Base-by-base conservation (phyloP, 257 asterid species). In the Solanum gandarillasii region DNA sequence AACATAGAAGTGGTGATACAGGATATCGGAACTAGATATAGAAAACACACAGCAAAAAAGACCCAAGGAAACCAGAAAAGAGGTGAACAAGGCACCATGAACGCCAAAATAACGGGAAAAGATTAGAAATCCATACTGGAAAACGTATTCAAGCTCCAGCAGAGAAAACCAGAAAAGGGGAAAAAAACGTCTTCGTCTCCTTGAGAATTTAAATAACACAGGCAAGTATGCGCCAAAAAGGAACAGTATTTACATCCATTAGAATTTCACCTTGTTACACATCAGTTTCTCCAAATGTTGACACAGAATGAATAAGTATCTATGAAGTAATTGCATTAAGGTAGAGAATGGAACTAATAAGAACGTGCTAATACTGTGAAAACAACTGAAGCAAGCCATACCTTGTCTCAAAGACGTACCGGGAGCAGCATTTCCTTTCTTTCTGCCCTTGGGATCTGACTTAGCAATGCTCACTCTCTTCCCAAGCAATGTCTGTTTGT, bases 371-470 rank as follows among this genome's bases (percentile, higher is more conserved):
- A 21, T 9, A 14, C 65, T 23, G 87, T 32, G 58, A 21, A 20
- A 86, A 67, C 10, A 86, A 21, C 39, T 58, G 29, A 85, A 43
- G 87, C 83, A 43, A 75, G 31, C 7, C 58, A 48, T 88, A 96
- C 98, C 95, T 29, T 87, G 90, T 83, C 86, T 92, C n/a, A 90
- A 68, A 87, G 83, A 75, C 62, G 8, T 76, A 87, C 91, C 68
- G 38, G 79, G 90, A 23, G 92, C 95, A 87, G 84, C 86, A 58
- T 34, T 87, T 87, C 87, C 92, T 87, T 90, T 94, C 91, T 86
- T 94, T 87, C 91, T 91, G 89, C 95, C 93, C 90, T 88, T 88
- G 23, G 99, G 99, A 88, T 95, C 94, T 21, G 99, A 95, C 90
- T 90, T 95, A 73, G 93, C 89, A 89, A 97, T 83, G 89, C 98